These are phyloP conservation scores for Citrus sp. DNA, from an alignment of 345 rosid species.

Conservation along the genomic window DNA sequence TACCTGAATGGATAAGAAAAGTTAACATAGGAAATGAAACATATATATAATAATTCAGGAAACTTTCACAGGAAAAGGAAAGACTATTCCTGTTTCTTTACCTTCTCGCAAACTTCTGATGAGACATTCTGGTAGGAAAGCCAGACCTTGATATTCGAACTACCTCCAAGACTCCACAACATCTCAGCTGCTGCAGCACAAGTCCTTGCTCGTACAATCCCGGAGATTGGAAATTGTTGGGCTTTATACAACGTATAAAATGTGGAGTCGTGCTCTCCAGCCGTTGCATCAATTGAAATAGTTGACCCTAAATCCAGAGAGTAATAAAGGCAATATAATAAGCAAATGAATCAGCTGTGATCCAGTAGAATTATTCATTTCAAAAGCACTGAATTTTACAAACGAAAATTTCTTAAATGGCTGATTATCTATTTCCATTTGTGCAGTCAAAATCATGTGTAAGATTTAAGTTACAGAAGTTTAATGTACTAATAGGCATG, in stretches of 20 bases:
- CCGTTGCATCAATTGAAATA: constrained; percentile 95
- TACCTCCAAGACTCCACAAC: constrained; percentile 97
- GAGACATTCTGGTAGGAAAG: constrained; percentile 95
- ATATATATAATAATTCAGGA: neutral
- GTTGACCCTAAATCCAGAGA: constrained; percentile 59
- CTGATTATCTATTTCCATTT: neutral
- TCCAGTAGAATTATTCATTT: neutral
- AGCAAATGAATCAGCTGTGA: constrained; percentile 8
- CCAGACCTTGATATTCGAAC: constrained; percentile 98
- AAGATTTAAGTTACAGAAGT: neutral
- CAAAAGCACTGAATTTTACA: neutral
- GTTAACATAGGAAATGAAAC: neutral
- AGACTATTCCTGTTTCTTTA: constrained; percentile 15
- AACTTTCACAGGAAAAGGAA: neutral
- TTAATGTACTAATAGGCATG: neutral
- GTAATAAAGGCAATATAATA: constrained; percentile 11
- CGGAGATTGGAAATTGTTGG: constrained; percentile 89
- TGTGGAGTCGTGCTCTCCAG: constrained; percentile 93
- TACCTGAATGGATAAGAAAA: constrained; percentile 46
- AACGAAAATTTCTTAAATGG: neutral
- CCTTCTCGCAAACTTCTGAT: constrained; percentile 96
- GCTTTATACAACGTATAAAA: constrained; percentile 96
- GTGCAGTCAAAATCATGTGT: neutral
- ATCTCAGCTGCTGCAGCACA: constrained; percentile 89
- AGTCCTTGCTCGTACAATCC: constrained; percentile 88